phyloP scores from a whole-genome alignment of 148 eudicot genomes.

The Fallopia convolvulus region DNA sequence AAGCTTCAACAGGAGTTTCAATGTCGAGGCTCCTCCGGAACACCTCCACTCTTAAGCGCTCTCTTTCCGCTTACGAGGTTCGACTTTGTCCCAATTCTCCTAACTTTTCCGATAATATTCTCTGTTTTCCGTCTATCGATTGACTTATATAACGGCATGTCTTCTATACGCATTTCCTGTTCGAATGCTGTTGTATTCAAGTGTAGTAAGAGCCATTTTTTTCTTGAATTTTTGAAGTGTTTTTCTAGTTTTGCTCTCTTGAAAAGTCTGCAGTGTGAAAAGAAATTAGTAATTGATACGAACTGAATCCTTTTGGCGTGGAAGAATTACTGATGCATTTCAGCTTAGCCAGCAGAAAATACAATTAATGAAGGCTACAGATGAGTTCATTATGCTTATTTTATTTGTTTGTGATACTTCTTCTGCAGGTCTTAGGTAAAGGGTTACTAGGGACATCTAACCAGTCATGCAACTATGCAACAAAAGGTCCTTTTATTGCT shows the following conservation, averaged over 20 bases:
- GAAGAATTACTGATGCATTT: neutral
- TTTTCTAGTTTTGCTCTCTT: neutral
- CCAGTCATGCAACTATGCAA: conserved; percentile 24
- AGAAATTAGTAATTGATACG: neutral
- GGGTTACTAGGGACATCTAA: conserved; percentile 23
- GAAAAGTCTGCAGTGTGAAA: neutral
- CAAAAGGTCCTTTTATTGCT: conserved; percentile 28
- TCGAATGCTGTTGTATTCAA: neutral
- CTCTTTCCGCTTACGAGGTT: conserved; percentile 27
- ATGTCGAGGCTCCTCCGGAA: conserved; percentile 54
- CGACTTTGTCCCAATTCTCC: neutral
- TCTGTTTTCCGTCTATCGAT: neutral
- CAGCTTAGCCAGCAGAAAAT: too few species aligned
- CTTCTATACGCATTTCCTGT: neutral
- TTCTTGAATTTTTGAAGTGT: too few species aligned
- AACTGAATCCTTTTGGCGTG: too few species aligned
- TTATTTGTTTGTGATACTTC: neutral
- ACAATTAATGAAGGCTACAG: neutral
- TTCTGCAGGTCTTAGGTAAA: conserved; percentile 28
- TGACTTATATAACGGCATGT: neutral
- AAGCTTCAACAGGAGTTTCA: neutral
- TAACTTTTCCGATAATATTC: neutral
- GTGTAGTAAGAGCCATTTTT: neutral
- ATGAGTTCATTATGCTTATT: neutral
- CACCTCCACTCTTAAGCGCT: conserved; percentile 25